These are phyloP conservation scores for Neospermospora avenae DNA, from an alignment of 2,329 filamentous ascomycete genomes.

Conservation along the genomic window DNA sequence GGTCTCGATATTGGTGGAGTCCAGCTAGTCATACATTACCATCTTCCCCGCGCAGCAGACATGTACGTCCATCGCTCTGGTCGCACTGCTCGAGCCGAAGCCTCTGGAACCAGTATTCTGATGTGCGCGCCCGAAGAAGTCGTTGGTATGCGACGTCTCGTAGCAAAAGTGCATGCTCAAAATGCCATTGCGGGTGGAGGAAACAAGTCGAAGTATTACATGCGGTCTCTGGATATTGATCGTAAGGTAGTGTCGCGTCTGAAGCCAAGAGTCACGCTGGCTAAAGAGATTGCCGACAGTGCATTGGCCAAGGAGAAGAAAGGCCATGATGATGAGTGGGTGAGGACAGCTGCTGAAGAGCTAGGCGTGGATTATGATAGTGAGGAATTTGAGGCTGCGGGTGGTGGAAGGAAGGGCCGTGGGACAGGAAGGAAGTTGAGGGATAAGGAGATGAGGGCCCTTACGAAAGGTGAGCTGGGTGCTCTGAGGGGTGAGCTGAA, in stretches of 20 bases:
- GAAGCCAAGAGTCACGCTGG: constrained; percentile 71
- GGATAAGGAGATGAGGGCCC: constrained; percentile 63
- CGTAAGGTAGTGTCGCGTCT: constrained; percentile 72
- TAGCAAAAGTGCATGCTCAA: constrained; percentile 79
- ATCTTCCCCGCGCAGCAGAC: constrained; percentile 86
- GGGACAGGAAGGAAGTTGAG: constrained; percentile 72
- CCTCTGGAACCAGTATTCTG: constrained; percentile 76
- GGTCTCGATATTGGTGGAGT: constrained; percentile 91
- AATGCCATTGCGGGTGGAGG: constrained; percentile 40
- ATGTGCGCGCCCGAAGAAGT: constrained; percentile 93
- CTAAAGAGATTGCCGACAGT: constrained; percentile 85
- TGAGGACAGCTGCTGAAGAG: constrained; percentile 82
- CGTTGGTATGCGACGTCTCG: constrained; percentile 74
- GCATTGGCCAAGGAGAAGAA: constrained; percentile 83
- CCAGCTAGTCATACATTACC: constrained; percentile 90
- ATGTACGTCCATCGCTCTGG: constrained; percentile 95
- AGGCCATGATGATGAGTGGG: constrained; percentile 78
- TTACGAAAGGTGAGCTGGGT: constrained; percentile 72
- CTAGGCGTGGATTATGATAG: constrained; percentile 91
- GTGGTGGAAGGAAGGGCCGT: constrained; percentile 60
- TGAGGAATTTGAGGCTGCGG: constrained; percentile 70
- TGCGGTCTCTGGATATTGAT: constrained; percentile 80
- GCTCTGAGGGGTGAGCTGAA: constrained; percentile 69
- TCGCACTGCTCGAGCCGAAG: constrained; percentile 81
- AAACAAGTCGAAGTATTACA: constrained; percentile 59